Conservation (phyloP, 2,329 filamentous ascomycete species). For the Aspergillus floridensis region DNA sequence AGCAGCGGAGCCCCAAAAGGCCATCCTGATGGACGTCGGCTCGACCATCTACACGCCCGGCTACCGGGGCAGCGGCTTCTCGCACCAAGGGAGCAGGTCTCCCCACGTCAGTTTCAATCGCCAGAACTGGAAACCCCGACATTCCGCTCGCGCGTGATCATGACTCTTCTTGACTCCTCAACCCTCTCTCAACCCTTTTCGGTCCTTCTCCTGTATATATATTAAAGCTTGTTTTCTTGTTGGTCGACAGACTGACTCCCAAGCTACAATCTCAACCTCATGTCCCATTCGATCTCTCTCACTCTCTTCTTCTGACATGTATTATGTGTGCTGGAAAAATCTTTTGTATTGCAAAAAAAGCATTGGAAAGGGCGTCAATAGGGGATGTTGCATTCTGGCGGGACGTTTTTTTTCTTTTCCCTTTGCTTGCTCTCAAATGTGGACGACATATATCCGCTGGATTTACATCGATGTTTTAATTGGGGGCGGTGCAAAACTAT, state of each 20-base stretch:
- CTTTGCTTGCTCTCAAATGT: no score
- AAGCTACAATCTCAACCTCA: constrained; percentile 8
- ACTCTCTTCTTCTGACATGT: constrained; percentile 14
- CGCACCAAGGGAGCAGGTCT: constrained; percentile 30
- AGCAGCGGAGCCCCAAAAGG: constrained; percentile 43
- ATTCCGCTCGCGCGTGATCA: constrained; percentile 28
- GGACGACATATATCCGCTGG: no score
- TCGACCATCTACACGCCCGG: constrained; percentile 32
- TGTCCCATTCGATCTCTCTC: constrained; percentile 6
- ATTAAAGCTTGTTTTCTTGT: constrained; percentile 9
- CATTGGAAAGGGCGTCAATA: constrained; percentile 33
- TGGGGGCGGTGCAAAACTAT: not conserved
- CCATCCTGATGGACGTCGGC: constrained; percentile 46
- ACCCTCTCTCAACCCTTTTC: not conserved
- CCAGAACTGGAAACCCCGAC: constrained; percentile 33
- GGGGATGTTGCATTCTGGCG: not conserved
- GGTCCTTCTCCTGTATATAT: constrained; percentile 14
- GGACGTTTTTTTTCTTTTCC: not conserved
- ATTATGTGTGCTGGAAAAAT: constrained; percentile 19
- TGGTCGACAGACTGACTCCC: constrained; percentile 8
- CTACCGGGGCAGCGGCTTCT: constrained; percentile 23
- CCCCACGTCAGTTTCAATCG: constrained; percentile 32
- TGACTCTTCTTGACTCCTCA: no score
- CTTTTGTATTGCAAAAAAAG: constrained; percentile 20
- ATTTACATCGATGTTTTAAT: not conserved